Evolutionary conservation across 2,329 filamentous ascomycete species (phyloP), one percentile per base, ranked within the genome.

Genomic region (Nemania sp.): DNA sequence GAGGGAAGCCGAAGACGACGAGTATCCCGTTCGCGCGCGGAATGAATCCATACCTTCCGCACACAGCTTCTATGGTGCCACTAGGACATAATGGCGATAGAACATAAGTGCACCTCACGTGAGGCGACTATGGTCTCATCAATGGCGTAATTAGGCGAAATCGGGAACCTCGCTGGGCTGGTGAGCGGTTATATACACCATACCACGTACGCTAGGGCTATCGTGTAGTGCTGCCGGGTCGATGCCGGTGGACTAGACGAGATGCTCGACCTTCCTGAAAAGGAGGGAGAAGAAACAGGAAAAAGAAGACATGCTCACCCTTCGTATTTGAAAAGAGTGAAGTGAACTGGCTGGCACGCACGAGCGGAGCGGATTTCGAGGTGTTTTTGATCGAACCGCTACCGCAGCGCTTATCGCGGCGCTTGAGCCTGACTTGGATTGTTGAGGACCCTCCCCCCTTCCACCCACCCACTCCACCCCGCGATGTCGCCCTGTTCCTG

Each of bases 1-100:
- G 86, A 87, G 80, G 78, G 0, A 83, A 85, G 70, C 82, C 81
- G 53, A 86, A 86, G 71, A 80, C 81, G 3, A 83, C 84, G 3
- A 83, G 84, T 49, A 81, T 86, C 11, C 74, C 83, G 54, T 82
- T 82, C 68, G 74, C 77, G 0, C 77, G 76, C 20, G 78, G 75
- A 56, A 70, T 83, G 5, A 73, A 72, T 0, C 73, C 80, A 27
- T 78, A 76, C 8, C 72, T 82, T 3, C 68, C 71, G 11, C 49
- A 51, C n/a, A 71, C 73, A 1, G 76, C 78, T 0, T 76, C 76
- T 5, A 78, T 78, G 2, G 63, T 79, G 2, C 80, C 63, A 20
- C 81, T 80, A 3, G 81, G 80, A n/a, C 74, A 64, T 45, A 73
- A 73, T 8, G 69, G 70, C 52, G 73, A 74, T 7, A 79, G 76